Evolutionary conservation across 73 alveolate genomes (phyloP).

Genomic region (Stentor roeselii): DNA sequence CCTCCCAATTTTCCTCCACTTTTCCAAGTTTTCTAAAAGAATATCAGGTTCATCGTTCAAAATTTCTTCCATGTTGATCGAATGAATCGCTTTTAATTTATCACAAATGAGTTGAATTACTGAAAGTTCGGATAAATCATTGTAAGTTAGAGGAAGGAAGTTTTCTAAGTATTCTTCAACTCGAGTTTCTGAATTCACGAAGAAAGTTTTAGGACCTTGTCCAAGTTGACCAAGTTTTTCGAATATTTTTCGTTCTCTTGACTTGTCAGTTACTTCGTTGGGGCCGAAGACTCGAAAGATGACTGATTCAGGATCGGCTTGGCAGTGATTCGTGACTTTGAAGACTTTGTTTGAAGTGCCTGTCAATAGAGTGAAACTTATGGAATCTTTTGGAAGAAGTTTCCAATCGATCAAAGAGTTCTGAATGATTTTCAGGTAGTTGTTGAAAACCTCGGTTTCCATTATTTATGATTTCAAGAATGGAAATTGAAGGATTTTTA

Average conservation of each 20-base stretch:
- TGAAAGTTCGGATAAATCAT: not conserved
- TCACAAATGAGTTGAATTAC: not conserved
- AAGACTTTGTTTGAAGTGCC: slow-evolving; percentile 1
- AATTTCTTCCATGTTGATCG: not conserved
- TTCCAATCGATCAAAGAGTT: too few species aligned
- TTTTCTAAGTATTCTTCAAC: not conserved
- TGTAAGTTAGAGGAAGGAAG: not conserved
- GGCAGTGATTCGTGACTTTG: not conserved
- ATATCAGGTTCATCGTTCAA: not conserved
- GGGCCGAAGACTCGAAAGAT: slow-evolving; percentile 19
- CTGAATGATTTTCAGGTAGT: too few species aligned
- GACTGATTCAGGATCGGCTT: not conserved
- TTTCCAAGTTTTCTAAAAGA: not conserved
- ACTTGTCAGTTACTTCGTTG: not conserved
- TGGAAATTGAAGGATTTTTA: too few species aligned
- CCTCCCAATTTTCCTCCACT: not conserved
- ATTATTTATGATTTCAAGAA: too few species aligned
- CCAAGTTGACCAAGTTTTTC: not conserved
- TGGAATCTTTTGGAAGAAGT: too few species aligned
- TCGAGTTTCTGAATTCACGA: not conserved
- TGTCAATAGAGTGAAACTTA: not conserved
- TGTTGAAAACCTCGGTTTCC: too few species aligned
- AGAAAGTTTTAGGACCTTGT: not conserved
- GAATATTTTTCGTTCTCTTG: slow-evolving; percentile 1
- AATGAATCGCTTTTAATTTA: not conserved